Percentiles rank a stretch among this genome's conserved stretches.
These are phyloP conservation scores for Scenedesmus sp. DNA, from an alignment of 163 green algal species.

Conservation along the genomic window DNA sequence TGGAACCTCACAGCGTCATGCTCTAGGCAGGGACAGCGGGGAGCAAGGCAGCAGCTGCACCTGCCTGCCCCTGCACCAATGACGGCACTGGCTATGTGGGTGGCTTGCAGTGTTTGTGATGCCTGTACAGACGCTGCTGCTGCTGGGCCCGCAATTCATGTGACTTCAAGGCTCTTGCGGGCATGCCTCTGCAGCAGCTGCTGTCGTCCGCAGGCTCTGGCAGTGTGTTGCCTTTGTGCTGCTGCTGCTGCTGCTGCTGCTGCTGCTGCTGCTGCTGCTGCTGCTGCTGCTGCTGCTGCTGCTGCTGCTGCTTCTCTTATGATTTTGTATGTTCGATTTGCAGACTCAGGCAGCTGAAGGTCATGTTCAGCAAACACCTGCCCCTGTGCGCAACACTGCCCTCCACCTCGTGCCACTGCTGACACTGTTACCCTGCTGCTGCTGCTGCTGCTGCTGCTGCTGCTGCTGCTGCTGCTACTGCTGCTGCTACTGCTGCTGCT, in stretches of 20 bases:
- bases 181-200: background rate
- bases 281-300: background rate
- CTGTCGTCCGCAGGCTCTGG: slow-evolving; percentile 30
- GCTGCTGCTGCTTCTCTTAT: background rate
- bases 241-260: background rate
- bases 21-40: no score
- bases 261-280: background rate
- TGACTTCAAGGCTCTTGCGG: background rate
- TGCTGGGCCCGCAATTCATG: background rate
- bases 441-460: no score
- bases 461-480: background rate
- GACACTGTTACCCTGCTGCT: no score
- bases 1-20: no score
- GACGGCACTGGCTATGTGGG: no score
- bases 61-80: no score
- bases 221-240: slow-evolving; percentile 43
- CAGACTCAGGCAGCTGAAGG: no score
- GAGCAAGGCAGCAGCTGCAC: no score
- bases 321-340: no score
- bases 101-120: no score
- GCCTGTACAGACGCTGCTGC: background rate
- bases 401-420: background rate
- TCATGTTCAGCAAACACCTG: background rate
- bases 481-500: background rate
- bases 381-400: background rate